Conservation (phyloP, 805 yeast genomes). For the Pichia ethanolica region DNA sequence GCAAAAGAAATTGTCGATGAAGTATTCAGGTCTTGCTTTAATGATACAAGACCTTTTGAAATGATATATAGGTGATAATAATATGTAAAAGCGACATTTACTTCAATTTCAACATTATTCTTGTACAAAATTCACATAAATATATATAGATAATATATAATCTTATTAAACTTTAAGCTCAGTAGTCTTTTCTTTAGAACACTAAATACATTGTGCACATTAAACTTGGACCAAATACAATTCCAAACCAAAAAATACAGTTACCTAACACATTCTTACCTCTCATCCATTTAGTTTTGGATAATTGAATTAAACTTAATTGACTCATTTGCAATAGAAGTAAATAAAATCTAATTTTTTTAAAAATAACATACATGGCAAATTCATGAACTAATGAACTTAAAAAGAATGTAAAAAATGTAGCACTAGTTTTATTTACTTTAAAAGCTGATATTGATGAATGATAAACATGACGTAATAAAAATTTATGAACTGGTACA, state of each 20-base stretch:
- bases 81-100: too few species aligned
- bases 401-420: slow-evolving; percentile 67
- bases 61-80: slow-evolving; percentile 60
- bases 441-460: slow-evolving; percentile 73
- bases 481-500: slow-evolving; percentile 82
- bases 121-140: neutral
- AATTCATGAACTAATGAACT: slow-evolving; percentile 84
- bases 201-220: slow-evolving; percentile 79
- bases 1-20: slow-evolving; percentile 77
- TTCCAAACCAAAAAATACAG: slow-evolving; percentile 84
- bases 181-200: slow-evolving; percentile 33
- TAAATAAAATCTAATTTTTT: slow-evolving; percentile 72
- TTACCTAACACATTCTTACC: slow-evolving; percentile 62
- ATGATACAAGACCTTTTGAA: slow-evolving; percentile 94
- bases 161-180: too few species aligned
- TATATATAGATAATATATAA: too few species aligned
- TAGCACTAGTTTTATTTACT: slow-evolving; percentile 59
- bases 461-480: slow-evolving; percentile 90
- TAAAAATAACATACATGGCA: slow-evolving; percentile 85
- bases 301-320: slow-evolving; percentile 64
- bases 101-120: neutral
- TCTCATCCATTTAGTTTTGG: slow-evolving; percentile 51
- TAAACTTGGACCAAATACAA: slow-evolving; percentile 82
- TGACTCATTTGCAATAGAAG: slow-evolving; percentile 81
- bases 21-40: slow-evolving; percentile 89